phyloP scores from a whole-genome alignment of 768 basidiomycete genomes.

The Plicaturopsis crispa region DNA sequence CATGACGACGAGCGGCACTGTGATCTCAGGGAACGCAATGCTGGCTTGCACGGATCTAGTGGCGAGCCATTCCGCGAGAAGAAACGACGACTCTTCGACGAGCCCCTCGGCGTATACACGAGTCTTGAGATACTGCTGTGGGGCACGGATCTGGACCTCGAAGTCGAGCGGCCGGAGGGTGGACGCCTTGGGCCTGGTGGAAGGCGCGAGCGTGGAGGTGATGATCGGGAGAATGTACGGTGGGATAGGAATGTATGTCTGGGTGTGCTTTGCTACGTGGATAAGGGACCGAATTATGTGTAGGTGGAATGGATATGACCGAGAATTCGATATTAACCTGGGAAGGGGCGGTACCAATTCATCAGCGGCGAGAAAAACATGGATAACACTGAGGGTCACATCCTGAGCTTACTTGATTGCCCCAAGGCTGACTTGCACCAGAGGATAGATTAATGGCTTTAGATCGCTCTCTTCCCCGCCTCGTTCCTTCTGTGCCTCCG shows the following conservation, averaged over 20 bases:
- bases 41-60: constrained; percentile 66
- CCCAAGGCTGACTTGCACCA: constrained; percentile 91
- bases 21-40: constrained; percentile 91
- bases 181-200: constrained; percentile 71
- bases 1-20: constrained; percentile 67
- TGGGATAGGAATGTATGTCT: constrained; percentile 80
- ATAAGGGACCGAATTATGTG: constrained; percentile 86
- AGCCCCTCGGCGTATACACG: constrained; percentile 78
- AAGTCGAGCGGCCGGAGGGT: constrained; percentile 87
- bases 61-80: constrained; percentile 79
- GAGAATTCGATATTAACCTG: constrained; percentile 84
- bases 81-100: constrained; percentile 72
- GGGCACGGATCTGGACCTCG: constrained; percentile 79
- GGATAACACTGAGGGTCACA: too few relatives aligned
- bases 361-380: too few relatives aligned
- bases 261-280: constrained; percentile 76
- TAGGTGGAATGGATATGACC: constrained; percentile 92
- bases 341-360: not conserved
- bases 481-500: constrained; percentile 40
- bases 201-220: constrained; percentile 58
- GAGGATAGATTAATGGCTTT: constrained; percentile 85
- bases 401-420: constrained; percentile 84
- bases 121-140: constrained; percentile 84
- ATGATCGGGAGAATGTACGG: constrained; percentile 86
- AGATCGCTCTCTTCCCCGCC: constrained; percentile 67